Base-by-base conservation (phyloP, 2,329 filamentous ascomycete genomes). In the Aspergillus sp. region DNA sequence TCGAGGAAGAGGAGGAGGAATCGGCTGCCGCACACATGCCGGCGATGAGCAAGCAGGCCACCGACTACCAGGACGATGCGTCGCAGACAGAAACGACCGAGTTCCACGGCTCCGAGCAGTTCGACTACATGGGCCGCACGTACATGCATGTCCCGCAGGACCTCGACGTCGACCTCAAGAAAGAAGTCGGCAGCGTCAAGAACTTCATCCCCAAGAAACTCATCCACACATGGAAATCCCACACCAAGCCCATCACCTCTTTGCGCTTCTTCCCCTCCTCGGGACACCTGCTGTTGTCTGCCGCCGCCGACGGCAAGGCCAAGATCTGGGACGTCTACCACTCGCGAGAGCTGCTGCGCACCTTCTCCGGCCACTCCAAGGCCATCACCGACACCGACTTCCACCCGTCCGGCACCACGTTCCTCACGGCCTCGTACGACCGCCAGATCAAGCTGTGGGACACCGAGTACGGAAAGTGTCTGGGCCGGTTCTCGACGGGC, bases 101-200 rank as follows among this genome's bases (percentile, higher is more conserved):
- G 42, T 99, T 97, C 74, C 88, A 96, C 65, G 94, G 92, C 56
- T 81, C 82, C 38, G 80, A 89, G 66, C 79, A 94, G 73, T 87
- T 86, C 77, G 94, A 99, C 71, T 99, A 99, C 76, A 89, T 95
- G 70, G 94, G 94, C 45, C 82, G 94, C 59, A 95, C 93, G 32
- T 99, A 96, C 70, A 96, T 99, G 93, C 94, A 99, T 73, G 81
- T 97, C 43, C 94, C 94, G 3, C 91, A 90, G 70, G 92, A 96
- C 69, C 76, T 96, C 73, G 89, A 90, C 66, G 79, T 96, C 68
- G 89, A 95, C 68, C 78, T 99, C 62, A 82, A 81, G 58, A 95
- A 94, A 73, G 90, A 95, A 55, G 71, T 80, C 42, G 89, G 89
- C 63, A 91, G 86, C 65, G 73, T 83, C 67, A 92, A 92, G 67